Percentiles rank a stretch among this genome's conserved stretches.
phyloP scores from a whole-genome alignment of 1,139 yeast species.

The Meyerozyma carpophila region DNA sequence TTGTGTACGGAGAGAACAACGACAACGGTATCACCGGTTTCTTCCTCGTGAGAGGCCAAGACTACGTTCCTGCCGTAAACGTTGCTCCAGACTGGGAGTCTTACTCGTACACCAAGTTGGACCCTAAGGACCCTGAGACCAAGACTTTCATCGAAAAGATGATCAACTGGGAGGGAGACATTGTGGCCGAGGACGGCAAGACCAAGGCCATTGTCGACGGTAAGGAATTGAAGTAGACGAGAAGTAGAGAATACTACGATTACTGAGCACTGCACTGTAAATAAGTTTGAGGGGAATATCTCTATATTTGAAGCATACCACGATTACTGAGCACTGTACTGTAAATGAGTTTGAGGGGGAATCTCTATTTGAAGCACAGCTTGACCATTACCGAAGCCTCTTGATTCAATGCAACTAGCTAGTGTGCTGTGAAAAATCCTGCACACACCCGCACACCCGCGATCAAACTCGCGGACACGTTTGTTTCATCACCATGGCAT shows the following conservation, averaged over 20 bases:
- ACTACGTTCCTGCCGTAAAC: slow-evolving; percentile 81
- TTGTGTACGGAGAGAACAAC: slow-evolving; percentile 98
- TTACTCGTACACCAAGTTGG: slow-evolving; percentile 62
- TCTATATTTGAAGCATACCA: too few species aligned
- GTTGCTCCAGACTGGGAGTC: slow-evolving; percentile 99
- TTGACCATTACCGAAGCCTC: too few species aligned
- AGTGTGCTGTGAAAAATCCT: too few species aligned
- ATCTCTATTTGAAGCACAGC: too few species aligned
- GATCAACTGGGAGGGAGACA: slow-evolving; percentile 81
- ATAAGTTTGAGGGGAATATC: too few species aligned
- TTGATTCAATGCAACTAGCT: too few species aligned
- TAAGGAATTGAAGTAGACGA: slow-evolving; percentile 46
- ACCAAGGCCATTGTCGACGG: slow-evolving; percentile 63
- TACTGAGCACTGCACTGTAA: too few species aligned
- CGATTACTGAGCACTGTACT: too few species aligned
- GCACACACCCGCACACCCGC: background rate
- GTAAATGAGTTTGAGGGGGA: too few species aligned
- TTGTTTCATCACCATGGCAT: background rate
- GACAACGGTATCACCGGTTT: slow-evolving; percentile 96
- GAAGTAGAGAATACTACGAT: too few species aligned
- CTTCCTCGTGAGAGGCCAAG: slow-evolving; percentile 94
- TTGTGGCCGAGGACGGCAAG: slow-evolving; percentile 35
- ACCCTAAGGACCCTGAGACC: slow-evolving; percentile 62
- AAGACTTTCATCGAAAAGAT: slow-evolving; percentile 64
- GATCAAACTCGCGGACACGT: background rate